Percentiles rank a stretch among this genome's conserved stretches.
phyloP scores from a whole-genome alignment of 495 filamentous ascomycete genomes.

The Collariella sp. region DNA sequence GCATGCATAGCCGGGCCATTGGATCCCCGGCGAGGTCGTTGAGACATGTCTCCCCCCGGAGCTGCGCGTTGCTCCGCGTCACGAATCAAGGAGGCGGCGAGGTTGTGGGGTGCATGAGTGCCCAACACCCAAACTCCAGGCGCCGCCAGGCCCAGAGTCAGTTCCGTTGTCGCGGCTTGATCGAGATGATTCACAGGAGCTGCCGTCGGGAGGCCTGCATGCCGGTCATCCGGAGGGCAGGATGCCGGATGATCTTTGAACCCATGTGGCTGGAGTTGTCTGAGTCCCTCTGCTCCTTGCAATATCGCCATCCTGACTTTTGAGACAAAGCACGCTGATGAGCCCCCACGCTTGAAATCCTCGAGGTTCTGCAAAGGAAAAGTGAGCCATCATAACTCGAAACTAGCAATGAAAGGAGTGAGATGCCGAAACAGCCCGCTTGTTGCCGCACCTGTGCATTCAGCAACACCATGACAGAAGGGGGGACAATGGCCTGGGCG shows the following conservation, averaged over 20 bases:
- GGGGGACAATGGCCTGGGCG: no score
- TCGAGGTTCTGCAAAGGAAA: not conserved
- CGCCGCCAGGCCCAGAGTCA: not conserved
- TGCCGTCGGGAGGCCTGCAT: not conserved
- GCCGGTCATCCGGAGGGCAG: not conserved
- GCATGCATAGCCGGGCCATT: not conserved
- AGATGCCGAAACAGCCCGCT: slow-evolving; percentile 1
- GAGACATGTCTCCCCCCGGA: not conserved
- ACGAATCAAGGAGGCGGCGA: not conserved
- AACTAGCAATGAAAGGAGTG: no score
- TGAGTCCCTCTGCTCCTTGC: no score
- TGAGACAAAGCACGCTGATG: no score
- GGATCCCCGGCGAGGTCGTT: no score
- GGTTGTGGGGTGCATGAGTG: slow-evolving; percentile 11
- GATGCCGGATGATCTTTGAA: no score
- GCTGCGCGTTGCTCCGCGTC: not conserved
- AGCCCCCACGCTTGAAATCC: slow-evolving; percentile 2
- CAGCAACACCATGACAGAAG: no score
- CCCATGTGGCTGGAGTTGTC: no score
- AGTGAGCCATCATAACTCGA: not conserved
- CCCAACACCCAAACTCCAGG: slow-evolving; percentile 9
- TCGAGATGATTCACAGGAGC: not conserved
- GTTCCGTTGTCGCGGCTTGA: not conserved
- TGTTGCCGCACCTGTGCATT: not conserved
- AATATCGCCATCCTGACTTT: no score